Evolutionary conservation across 1,284 basidiomycete species (phyloP), one percentile per base, ranked within the genome.

Genomic region (Stereum hirsutum): DNA sequence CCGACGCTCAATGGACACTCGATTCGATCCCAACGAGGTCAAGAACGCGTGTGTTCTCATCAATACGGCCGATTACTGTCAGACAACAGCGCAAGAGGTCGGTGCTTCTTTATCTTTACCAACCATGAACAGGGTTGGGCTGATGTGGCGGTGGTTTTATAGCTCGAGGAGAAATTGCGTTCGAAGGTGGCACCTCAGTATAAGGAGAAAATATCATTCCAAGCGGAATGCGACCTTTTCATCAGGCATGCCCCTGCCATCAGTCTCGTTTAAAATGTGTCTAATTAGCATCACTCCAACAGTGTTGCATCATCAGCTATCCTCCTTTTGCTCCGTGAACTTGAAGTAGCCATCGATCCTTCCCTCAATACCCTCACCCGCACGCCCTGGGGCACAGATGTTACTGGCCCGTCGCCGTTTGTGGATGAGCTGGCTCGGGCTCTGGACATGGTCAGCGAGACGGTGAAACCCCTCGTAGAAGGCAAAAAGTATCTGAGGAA

Each of bases 21-120:
- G 84, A n/a, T 74, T 78, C 26, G 91, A 92, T 56, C 50, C 75
- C 4, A 68, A 70, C 10, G 83, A 92, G 47, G 60, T 96, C 27
- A 82, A 80, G 51, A 89, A 86, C 49, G 80, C 88, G 1, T 92
- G 89, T 55, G 67, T 91, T 15, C 68, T 96, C 19, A 81, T 99
- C 57, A 99, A 99, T 57, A 99, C 96, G 0, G 94, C 94, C 2
- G 95, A 99, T 56, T 99, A 99, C 62, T 99, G 96, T 60, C 86
- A 92, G 53, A 84, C 79, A 4, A 99, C 95, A 1, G 88, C 92
- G 2, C 59, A 79, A 17, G 92, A 96, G 72, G 89, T 82, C 63
- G 50, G 32, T 15, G 39, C 21, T 6, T 17, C 10, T 15, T 32
- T 26, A 10, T 38, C 3, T 31, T 19, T 30, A 26, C 25, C 39